These are phyloP conservation scores for Rubroboletus pulcherrimus DNA, from an alignment of 768 basidiomycete genomes.

Conservation along the genomic window DNA sequence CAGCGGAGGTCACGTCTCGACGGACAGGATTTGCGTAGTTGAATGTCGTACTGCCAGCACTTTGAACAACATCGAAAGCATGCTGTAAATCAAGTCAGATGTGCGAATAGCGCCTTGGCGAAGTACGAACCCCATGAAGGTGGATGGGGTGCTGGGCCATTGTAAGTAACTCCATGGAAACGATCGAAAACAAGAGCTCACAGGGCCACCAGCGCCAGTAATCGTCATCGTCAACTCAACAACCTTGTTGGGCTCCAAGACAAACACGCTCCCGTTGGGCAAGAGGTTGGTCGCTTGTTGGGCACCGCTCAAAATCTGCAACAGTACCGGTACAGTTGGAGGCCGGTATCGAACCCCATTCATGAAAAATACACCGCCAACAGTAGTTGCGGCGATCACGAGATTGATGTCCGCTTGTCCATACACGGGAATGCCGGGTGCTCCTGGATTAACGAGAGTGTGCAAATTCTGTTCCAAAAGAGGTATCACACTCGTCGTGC, in stretches of 20 bases:
- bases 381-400: slow-evolving; percentile 18
- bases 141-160: slow-evolving; percentile 27
- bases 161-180: background rate
- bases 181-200: slow-evolving; percentile 9
- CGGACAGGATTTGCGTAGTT: slow-evolving; percentile 38
- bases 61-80: slow-evolving; percentile 34
- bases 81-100: slow-evolving; percentile 25
- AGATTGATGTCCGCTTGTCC: slow-evolving; percentile 42
- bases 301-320: slow-evolving; percentile 43
- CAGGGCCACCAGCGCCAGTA: slow-evolving; percentile 13
- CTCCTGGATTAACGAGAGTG: slow-evolving; percentile 25
- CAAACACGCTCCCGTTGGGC: slow-evolving; percentile 24
- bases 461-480: slow-evolving; percentile 32
- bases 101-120: background rate
- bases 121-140: slow-evolving; percentile 26
- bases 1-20: slow-evolving; percentile 29
- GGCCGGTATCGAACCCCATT: slow-evolving; percentile 14
- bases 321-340: slow-evolving; percentile 39
- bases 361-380: slow-evolving; percentile 11
- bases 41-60: slow-evolving; percentile 20
- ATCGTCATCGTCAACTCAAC: slow-evolving; percentile 23
- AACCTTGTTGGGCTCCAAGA: slow-evolving; percentile 26
- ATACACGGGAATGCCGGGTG: slow-evolving; percentile 35
- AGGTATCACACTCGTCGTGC: slow-evolving; percentile 21
- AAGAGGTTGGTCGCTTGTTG: slow-evolving; percentile 27